Percentiles rank a stretch among this genome's conserved stretches.
phyloP scores from a whole-genome alignment of 352 stramenopile genomes.

The Globisporangium apiculatum region DNA sequence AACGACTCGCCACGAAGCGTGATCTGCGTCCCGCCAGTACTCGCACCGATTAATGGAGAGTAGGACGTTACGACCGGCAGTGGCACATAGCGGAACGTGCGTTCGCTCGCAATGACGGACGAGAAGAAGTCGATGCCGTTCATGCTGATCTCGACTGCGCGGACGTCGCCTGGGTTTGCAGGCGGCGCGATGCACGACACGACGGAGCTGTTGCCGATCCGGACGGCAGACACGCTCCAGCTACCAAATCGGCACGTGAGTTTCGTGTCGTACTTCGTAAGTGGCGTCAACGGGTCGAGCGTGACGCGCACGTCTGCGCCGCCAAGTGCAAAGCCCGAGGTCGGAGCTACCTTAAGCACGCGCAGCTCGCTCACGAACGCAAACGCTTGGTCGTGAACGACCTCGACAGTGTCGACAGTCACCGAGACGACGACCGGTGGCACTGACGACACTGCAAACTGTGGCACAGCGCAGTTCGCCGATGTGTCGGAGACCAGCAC shows the following conservation, averaged over 20 bases:
- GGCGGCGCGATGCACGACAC: slow-evolving; percentile 24
- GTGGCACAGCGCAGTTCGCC: slow-evolving; percentile 6
- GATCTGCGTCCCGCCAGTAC: slow-evolving; percentile 27
- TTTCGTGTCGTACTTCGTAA: slow-evolving; percentile 7
- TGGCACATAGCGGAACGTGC: slow-evolving; percentile 18
- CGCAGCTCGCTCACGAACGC: slow-evolving; percentile 3
- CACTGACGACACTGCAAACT: neutral
- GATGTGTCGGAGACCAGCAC: slow-evolving; percentile 2
- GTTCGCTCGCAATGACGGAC: slow-evolving; percentile 1
- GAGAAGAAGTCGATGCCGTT: slow-evolving; percentile 42
- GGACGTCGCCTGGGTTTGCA: neutral
- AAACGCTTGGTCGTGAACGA: slow-evolving; percentile 17
- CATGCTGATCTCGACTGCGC: slow-evolving; percentile 22
- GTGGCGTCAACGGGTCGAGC: slow-evolving; percentile 1
- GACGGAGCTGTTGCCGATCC: slow-evolving; percentile 6
- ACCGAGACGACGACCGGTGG: slow-evolving; percentile 14
- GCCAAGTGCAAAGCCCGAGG: slow-evolving; percentile 15
- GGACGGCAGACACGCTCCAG: neutral
- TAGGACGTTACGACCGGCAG: slow-evolving; percentile 18
- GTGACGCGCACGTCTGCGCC: slow-evolving; percentile 16
- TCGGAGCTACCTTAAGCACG: slow-evolving; percentile 20
- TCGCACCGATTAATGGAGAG: slow-evolving; percentile 21
- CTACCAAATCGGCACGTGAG: slow-evolving; percentile 23
- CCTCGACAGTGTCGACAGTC: slow-evolving; percentile 15
- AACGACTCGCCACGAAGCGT: slow-evolving; percentile 25